Conservation (phyloP, 2,329 filamentous ascomycete genomes). For the Endoconidiophora laricicola region DNA sequence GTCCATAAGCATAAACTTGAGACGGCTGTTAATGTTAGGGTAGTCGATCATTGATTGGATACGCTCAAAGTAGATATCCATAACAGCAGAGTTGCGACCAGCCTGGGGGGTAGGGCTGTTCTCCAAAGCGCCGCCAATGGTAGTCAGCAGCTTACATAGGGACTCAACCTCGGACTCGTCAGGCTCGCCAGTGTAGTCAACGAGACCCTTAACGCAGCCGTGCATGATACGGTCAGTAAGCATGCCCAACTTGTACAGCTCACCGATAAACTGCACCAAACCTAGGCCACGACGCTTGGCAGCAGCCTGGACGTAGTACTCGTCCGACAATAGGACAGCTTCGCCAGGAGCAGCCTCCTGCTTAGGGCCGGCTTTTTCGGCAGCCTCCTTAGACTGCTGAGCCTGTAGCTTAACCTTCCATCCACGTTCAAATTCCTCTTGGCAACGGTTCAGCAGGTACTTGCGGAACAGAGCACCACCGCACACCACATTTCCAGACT, state of each 20-base stretch:
- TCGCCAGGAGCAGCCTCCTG: constrained; percentile 39
- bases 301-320: constrained; percentile 87
- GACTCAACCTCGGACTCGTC: constrained; percentile 96
- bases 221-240: constrained; percentile 99
- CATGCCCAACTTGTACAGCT: constrained; percentile 97
- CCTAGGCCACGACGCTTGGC: constrained; percentile 94
- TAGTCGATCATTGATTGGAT: constrained; percentile 71
- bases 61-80: constrained; percentile 85
- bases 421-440: constrained; percentile 96
- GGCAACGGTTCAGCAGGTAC: constrained; percentile 94
- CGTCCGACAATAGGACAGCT: constrained; percentile 74
- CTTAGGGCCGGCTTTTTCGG: constrained; percentile 19
- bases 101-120: constrained; percentile 41
- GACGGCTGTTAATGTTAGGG: constrained; percentile 66
- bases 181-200: constrained; percentile 83
- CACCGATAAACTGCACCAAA: constrained; percentile 97
- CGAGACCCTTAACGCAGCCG: constrained; percentile 91
- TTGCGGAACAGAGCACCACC: constrained; percentile 94
- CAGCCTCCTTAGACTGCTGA: constrained; percentile 18
- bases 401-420: constrained; percentile 40
- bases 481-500: constrained; percentile 70
- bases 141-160: constrained; percentile 78
- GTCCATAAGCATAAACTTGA: constrained; percentile 95
- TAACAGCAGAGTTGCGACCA: constrained; percentile 36
- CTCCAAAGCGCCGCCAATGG: constrained; percentile 79